Base-by-base conservation (phyloP, 2,329 filamentous ascomycete genomes). In the Cladophialophora bantiana region DNA sequence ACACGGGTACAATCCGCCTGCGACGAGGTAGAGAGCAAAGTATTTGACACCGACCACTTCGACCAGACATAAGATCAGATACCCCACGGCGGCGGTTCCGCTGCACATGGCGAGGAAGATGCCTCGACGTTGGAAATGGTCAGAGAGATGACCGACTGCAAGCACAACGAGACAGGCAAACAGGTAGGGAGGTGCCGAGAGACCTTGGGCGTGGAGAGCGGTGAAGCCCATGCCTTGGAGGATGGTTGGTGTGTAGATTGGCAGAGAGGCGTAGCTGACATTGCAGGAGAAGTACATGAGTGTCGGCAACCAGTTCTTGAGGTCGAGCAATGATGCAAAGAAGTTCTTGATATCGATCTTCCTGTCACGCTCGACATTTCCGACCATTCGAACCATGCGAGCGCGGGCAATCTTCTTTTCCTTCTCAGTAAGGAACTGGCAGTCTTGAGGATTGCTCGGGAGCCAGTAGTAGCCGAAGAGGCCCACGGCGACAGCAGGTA, bases 171-270 rank as follows among this genome's bases (percentile, higher is more conserved):
- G 64, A 76, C 96, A 96, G 59, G 92, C 86, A 70, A 89, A 77
- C 9, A 96, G 84, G 77, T 93, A 95, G 0, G 93, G 92, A 0
- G 92, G 92, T 0, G 91, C 92, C 38, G 89, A 87, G 66, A 96
- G 87, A 6, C 88, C 91, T 83, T 96, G 92, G 0, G 91, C 62
- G 42, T 65, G 60, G 7, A 71, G 45, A 10, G 59, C 56, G 3
- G 70, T 68, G 58, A 58, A 71, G 10, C 70, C 70, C 55, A 71
- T 70, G 40, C 66, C 64, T 20, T 59, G 38, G 15, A 65, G 35
- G 40, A 65, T 65, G 2, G 86, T 84, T 0, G 88, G 88, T 1
- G 90, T 81, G 72, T 89, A 90, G 2, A 89, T 86, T 0, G 88
- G 86, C 4, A 90, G 80, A 1, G 85, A 88, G 7, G 86, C 85